These are phyloP conservation scores for Heterobasidion irregulare DNA, from an alignment of 1,284 basidiomycete species.

Conservation along the genomic window DNA sequence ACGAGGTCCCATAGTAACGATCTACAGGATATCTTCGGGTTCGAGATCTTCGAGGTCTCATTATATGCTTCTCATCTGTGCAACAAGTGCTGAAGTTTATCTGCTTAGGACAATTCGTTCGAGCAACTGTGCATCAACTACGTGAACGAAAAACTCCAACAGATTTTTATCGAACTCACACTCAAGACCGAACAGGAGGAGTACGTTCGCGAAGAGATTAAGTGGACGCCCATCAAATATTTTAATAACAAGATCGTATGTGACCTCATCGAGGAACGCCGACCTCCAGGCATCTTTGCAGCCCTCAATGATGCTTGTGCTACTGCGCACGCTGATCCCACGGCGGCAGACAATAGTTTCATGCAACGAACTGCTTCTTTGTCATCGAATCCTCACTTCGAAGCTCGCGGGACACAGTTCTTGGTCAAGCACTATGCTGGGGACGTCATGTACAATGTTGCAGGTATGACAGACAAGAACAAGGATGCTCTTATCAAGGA, in stretches of 20 bases:
- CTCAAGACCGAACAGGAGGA: slow-evolving; percentile 99
- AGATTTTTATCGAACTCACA: slow-evolving; percentile 99
- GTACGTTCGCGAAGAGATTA: slow-evolving; percentile 96
- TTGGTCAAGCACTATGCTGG: slow-evolving; percentile 94
- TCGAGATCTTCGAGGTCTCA: slow-evolving; percentile 90
- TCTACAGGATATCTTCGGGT: slow-evolving; percentile 87
- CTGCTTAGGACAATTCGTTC: slow-evolving; percentile 81
- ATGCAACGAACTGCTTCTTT: slow-evolving; percentile 83
- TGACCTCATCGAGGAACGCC: slow-evolving; percentile 93
- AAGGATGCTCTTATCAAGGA: slow-evolving; percentile 97
- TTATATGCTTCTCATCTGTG: neutral
- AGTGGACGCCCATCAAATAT: slow-evolving; percentile 99
- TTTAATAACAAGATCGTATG: slow-evolving; percentile 98
- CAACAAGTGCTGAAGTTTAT: neutral
- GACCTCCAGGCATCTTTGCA: slow-evolving; percentile 96
- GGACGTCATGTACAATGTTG: slow-evolving; percentile 96
- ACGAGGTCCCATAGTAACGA: neutral
- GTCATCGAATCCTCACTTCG: slow-evolving; percentile 84
- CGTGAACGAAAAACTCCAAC: slow-evolving; percentile 98
- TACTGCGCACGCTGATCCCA: slow-evolving; percentile 95
- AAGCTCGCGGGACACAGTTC: slow-evolving; percentile 86
- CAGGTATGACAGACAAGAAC: slow-evolving; percentile 99
- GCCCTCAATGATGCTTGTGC: slow-evolving; percentile 98
- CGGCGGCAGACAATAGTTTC: slow-evolving; percentile 96
- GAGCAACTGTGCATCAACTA: slow-evolving; percentile 99